Conservation (phyloP, 495 filamentous ascomycete species). For the Penicillium ochrochloron region DNA sequence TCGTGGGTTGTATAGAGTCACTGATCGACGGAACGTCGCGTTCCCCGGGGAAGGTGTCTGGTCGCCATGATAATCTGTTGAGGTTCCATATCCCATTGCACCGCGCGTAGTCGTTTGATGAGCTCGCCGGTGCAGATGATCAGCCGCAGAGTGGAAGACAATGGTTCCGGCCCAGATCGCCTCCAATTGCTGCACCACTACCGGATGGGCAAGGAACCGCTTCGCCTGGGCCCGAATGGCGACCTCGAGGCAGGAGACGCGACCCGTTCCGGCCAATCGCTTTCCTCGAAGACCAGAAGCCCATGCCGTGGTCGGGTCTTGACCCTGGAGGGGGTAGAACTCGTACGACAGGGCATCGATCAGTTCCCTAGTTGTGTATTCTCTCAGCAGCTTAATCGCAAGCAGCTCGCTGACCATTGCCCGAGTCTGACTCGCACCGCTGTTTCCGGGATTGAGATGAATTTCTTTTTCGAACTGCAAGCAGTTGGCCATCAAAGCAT, state of each 20-base stretch:
- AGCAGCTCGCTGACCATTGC: conserved; percentile 88
- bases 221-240: conserved; percentile 90
- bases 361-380: conserved; percentile 85
- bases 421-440: conserved; percentile 78
- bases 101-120: conserved; percentile 34
- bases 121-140: conserved; percentile 70
- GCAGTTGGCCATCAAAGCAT: conserved; percentile 89
- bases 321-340: conserved; percentile 87
- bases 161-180: conserved; percentile 95
- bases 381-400: conserved; percentile 87
- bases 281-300: conserved; percentile 37
- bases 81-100: conserved; percentile 31
- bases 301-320: conserved; percentile 51
- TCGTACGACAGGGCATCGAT: conserved; percentile 93
- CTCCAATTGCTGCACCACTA: conserved; percentile 89
- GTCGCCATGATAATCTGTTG: conserved; percentile 17
- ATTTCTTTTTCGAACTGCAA: conserved; percentile 90
- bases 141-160: conserved; percentile 85
- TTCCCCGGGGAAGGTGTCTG: conserved; percentile 26
- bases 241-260: conserved; percentile 87
- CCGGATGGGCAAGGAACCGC: conserved; percentile 83
- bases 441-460: conserved; percentile 77
- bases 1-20: conserved; percentile 85
- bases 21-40: conserved; percentile 66
- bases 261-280: conserved; percentile 57